Percentiles rank a stretch among this genome's conserved stretches.
Evolutionary conservation across 306 rosid genomes (phyloP).

Genomic region (Ormosia semicastrata): DNA sequence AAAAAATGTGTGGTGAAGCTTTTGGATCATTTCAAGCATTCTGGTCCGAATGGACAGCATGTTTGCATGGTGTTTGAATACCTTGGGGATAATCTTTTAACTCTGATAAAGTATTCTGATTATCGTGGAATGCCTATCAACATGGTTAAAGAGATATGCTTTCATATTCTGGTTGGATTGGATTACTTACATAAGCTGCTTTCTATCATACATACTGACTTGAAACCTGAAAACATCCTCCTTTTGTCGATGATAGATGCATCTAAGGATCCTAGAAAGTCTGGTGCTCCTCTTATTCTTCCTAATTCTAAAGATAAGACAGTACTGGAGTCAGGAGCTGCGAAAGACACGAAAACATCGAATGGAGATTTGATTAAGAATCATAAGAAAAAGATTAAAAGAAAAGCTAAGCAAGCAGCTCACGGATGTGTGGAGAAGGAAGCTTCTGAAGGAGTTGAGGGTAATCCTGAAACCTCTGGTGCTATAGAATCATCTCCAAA

Average conservation of each 20-base stretch:
- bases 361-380: conserved; percentile 76
- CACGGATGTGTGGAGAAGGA: conserved; percentile 75
- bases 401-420: conserved; percentile 96
- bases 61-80: conserved; percentile 96
- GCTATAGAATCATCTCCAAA: conserved; percentile 60
- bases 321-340: conserved; percentile 44
- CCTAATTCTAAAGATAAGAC: conserved; percentile 58
- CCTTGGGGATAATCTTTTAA: conserved; percentile 89
- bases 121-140: conserved; percentile 80
- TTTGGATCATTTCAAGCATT: conserved; percentile 94
- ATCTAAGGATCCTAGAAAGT: conserved; percentile 77
- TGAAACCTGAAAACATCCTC: conserved; percentile 90
- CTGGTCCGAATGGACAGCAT: conserved; percentile 94
- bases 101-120: conserved; percentile 82
- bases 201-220: conserved; percentile 91
- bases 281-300: conserved; percentile 68
- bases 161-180: conserved; percentile 82
- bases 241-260: conserved; percentile 77
- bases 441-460: conserved; percentile 53
- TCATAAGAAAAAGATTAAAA: conserved; percentile 82
- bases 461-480: conserved; percentile 47
- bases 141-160: conserved; percentile 90
- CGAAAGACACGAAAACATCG: conserved; percentile 50
- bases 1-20: conserved; percentile 92
- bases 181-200: conserved; percentile 95